Evolutionary conservation across 2,329 filamentous ascomycete genomes (phyloP).

Genomic region (Neofusicoccum kwambonambiense): DNA sequence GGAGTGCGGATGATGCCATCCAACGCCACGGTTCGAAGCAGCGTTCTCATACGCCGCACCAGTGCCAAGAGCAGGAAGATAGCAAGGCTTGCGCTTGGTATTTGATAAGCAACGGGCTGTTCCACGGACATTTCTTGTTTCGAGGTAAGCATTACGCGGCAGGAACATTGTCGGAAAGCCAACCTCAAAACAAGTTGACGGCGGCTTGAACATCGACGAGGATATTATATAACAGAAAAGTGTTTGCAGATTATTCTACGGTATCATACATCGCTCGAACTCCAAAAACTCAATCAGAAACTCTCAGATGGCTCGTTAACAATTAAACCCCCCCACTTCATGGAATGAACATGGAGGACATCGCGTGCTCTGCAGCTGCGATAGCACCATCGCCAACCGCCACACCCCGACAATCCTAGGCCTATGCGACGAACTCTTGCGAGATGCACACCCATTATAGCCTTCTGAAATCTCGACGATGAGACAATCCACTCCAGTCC

Average conservation of each 20-base stretch:
- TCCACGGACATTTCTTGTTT: neutral
- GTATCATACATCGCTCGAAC: neutral
- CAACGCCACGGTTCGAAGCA: neutral
- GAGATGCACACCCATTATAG: no score
- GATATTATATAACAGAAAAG: neutral
- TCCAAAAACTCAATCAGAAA: neutral
- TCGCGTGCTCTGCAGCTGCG: neutral
- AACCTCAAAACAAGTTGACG: no score
- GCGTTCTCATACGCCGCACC: neutral
- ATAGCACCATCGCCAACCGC: neutral
- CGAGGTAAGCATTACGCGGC: neutral
- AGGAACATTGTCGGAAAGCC: neutral
- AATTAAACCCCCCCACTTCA: neutral
- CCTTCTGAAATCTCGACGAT: no score
- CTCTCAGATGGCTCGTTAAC: no score
- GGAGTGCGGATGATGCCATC: conserved; percentile 3
- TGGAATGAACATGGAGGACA: neutral
- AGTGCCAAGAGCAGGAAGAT: neutral
- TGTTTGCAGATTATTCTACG: neutral
- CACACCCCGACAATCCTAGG: no score
- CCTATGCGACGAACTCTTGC: no score
- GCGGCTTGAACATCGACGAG: neutral
- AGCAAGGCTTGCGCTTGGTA: neutral
- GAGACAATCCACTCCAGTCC: no score
- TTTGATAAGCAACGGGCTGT: neutral